Conservation (phyloP, 371 early-diverging fungal species). For the Cokeromyces recurvatus region DNA sequence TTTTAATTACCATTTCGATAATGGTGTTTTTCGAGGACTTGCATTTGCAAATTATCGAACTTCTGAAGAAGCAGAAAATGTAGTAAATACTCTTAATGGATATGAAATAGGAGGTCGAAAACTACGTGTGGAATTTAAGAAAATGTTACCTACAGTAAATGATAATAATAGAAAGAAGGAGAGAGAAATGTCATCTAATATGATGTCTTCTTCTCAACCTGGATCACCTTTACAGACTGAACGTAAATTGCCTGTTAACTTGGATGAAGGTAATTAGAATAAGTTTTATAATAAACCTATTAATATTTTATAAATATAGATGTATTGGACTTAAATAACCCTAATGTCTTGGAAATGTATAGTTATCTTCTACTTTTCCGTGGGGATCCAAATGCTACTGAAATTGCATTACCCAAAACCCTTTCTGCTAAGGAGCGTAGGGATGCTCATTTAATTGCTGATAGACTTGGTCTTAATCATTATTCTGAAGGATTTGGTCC, state of each 20-base stretch:
- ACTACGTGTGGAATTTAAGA: slow-evolving; percentile 80
- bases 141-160: slow-evolving; percentile 38
- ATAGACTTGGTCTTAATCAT: slow-evolving; percentile 48
- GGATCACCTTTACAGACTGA: slow-evolving; percentile 9
- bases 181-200: slow-evolving; percentile 12
- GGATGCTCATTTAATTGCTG: slow-evolving; percentile 55
- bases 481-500: slow-evolving; percentile 51
- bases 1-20: slow-evolving; percentile 80
- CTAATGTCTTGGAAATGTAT: slow-evolving; percentile 62
- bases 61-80: slow-evolving; percentile 69
- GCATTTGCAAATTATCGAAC: slow-evolving; percentile 82
- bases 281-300: neutral
- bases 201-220: slow-evolving; percentile 11
- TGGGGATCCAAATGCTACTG: slow-evolving; percentile 57
- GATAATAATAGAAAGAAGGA: slow-evolving; percentile 22
- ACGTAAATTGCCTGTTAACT: slow-evolving; percentile 1
- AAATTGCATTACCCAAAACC: slow-evolving; percentile 53
- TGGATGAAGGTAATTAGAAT: neutral
- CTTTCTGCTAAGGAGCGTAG: slow-evolving; percentile 47
- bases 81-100: slow-evolving; percentile 64
- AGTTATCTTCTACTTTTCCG: slow-evolving; percentile 67
- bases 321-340: slow-evolving; percentile 64
- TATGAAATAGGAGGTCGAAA: slow-evolving; percentile 69
- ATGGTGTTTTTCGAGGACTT: slow-evolving; percentile 74
- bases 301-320: too few species aligned